Conservation (phyloP, 257 asterid genomes). For the Nicotiana attenuata region DNA sequence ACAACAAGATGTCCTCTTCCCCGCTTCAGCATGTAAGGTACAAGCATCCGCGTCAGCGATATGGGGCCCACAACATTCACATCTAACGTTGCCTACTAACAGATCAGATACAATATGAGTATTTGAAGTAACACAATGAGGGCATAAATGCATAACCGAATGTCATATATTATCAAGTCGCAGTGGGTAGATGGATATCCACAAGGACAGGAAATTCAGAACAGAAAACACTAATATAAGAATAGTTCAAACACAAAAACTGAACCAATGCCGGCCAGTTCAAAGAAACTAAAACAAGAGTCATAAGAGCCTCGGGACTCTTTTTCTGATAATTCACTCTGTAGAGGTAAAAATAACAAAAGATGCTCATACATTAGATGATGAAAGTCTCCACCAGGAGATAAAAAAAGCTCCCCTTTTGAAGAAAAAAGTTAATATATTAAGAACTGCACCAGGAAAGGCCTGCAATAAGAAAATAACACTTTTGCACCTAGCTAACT, state of each 20-base stretch:
- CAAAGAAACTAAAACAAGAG: background rate
- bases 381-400: background rate
- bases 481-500: background rate
- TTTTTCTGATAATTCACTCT: conserved; percentile 4
- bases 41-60: conserved; percentile 68
- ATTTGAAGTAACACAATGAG: background rate
- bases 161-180: background rate
- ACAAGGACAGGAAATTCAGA: background rate
- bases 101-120: conserved; percentile 20
- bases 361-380: background rate
- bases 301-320: background rate
- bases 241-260: background rate
- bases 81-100: conserved; percentile 72
- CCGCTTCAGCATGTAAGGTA: conserved; percentile 83
- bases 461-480: background rate
- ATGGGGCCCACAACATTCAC: conserved; percentile 91
- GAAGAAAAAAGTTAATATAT: background rate
- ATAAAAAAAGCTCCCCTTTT: background rate
- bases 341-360: background rate
- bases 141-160: background rate
- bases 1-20: conserved; percentile 96
- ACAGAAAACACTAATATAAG: background rate
- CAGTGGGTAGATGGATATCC: background rate
- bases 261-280: background rate
- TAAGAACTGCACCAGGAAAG: background rate